phyloP scores from a whole-genome alignment of 169 alveolate genomes.

The Babesia ovata region DNA sequence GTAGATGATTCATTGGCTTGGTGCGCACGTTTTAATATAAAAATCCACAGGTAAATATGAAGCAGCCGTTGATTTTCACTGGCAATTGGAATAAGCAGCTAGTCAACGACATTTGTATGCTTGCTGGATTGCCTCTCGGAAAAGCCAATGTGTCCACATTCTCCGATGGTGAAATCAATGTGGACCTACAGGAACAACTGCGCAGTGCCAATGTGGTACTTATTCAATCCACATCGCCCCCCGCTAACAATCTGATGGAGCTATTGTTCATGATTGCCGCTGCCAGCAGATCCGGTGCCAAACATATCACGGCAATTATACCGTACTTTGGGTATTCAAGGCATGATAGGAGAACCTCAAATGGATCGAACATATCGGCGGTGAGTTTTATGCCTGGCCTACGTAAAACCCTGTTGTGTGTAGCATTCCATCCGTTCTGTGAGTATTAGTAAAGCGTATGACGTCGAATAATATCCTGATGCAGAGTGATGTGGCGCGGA shows the following conservation, averaged over 20 bases:
- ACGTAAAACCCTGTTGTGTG: background rate
- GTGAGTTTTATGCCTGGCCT: constrained; percentile 47
- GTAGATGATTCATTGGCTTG: background rate
- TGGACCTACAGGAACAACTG: constrained; percentile 87
- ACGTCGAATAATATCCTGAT: background rate
- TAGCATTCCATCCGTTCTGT: background rate
- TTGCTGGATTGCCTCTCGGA: constrained; percentile 78
- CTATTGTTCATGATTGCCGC: constrained; percentile 93
- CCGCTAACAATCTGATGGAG: constrained; percentile 95
- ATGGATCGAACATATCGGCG: constrained; percentile 91
- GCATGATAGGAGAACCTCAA: constrained; percentile 86
- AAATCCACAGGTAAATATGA: background rate
- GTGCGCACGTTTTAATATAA: background rate
- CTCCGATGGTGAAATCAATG: constrained; percentile 94
- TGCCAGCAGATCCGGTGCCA: constrained; percentile 93
- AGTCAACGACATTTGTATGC: background rate
- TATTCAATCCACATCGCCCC: constrained; percentile 95
- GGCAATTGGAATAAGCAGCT: constrained; percentile 35
- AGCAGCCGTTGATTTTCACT: constrained; percentile 2
- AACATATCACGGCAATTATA: constrained; percentile 91
- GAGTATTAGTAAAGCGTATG: background rate
- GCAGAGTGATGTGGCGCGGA: constrained; percentile 90
- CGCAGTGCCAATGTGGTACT: constrained; percentile 92
- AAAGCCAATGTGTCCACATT: constrained; percentile 78
- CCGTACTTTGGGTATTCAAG: constrained; percentile 98